Evolutionary conservation across 441 rosid species (phyloP), one percentile per base, ranked within the genome.

Genomic region (Gossypium schwendimanii): DNA sequence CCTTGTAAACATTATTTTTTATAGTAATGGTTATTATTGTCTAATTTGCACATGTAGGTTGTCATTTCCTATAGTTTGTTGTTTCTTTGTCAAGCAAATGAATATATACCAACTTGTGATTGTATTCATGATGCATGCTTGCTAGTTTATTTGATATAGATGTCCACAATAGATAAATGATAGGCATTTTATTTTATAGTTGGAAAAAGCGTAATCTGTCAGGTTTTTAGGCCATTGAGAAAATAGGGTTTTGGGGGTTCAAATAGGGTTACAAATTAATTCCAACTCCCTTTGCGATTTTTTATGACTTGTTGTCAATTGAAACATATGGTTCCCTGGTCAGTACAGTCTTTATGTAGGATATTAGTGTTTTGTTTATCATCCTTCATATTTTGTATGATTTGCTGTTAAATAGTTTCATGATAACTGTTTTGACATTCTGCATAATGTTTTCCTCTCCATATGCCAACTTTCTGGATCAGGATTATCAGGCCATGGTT

Each of bases 401-500:
- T 55, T 58, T 58, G 15, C 63, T 26, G 24, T 39, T 70, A 28
- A 50, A 45, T 18, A 18, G 20, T 72, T 73, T 69, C 59, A 52
- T 41, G 49, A 44, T 33, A 15, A 8, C 11, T 20, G 39, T 39
- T 63, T 11, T 61, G 23, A 3, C 45, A 41, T 20, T 26, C 6
- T 57, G 50, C 10, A 11, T 17, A 55, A n/a, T 21, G n/a, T 31
- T 36, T 17, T 53, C 53, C 31, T 63, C 15, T 12, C 52, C 3
- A 11, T 52, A 15, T 70, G 70, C 26, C 65, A 10, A 50, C 24
- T 67, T 55, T 73, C 70, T 65, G 74, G 45, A 21, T 73, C 84
- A 95, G 99, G 98, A 93, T 81, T 93, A 86, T 73, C 90, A 88
- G 84, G 96, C 96, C 71, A 89, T 91, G 99, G 94, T 91, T 66